Percentiles rank a stretch among this genome's conserved stretches.
Evolutionary conservation across 2,329 filamentous ascomycete species (phyloP).

Genomic region (Calonectria multiphialidica): DNA sequence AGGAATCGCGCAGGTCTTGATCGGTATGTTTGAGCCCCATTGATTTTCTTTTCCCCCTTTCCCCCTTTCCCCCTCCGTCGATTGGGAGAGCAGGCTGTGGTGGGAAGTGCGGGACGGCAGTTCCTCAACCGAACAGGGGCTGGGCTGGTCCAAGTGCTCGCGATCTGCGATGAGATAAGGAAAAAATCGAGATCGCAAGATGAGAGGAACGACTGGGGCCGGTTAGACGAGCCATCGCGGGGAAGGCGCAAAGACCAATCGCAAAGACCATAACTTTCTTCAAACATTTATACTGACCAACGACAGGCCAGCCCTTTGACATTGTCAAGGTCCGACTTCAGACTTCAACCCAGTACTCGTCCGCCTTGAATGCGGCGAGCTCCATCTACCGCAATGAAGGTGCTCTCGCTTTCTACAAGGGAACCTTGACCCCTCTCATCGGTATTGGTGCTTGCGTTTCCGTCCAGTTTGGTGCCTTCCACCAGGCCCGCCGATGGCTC

Average conservation of each 20-base stretch:
- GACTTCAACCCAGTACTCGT: slow-evolving; percentile 84
- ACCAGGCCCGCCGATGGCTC: slow-evolving; percentile 88
- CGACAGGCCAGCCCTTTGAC: slow-evolving; percentile 78
- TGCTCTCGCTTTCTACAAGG: slow-evolving; percentile 95
- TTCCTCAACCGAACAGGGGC: neutral
- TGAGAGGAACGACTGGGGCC: slow-evolving; percentile 17
- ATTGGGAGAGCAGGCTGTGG: neutral
- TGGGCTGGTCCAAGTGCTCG: slow-evolving; percentile 15
- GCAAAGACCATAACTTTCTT: neutral
- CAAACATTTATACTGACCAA: neutral
- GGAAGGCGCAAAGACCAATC: neutral
- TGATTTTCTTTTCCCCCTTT: neutral
- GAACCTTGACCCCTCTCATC: slow-evolving; percentile 92
- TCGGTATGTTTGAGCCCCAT: slow-evolving; percentile 69
- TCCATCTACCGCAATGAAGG: slow-evolving; percentile 92
- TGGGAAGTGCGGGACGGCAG: neutral
- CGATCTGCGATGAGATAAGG: slow-evolving; percentile 23
- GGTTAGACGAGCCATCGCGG: neutral
- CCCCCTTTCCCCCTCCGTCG: neutral
- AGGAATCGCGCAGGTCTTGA: slow-evolving; percentile 91
- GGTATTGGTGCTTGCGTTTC: slow-evolving; percentile 98
- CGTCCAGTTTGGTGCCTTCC: slow-evolving; percentile 98
- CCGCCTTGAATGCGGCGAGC: slow-evolving; percentile 82
- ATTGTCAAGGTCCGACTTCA: slow-evolving; percentile 98
- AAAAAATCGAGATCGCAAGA: slow-evolving; percentile 5